Conservation (phyloP, 1,284 basidiomycete species). For the Megacollybia platyphylla region DNA sequence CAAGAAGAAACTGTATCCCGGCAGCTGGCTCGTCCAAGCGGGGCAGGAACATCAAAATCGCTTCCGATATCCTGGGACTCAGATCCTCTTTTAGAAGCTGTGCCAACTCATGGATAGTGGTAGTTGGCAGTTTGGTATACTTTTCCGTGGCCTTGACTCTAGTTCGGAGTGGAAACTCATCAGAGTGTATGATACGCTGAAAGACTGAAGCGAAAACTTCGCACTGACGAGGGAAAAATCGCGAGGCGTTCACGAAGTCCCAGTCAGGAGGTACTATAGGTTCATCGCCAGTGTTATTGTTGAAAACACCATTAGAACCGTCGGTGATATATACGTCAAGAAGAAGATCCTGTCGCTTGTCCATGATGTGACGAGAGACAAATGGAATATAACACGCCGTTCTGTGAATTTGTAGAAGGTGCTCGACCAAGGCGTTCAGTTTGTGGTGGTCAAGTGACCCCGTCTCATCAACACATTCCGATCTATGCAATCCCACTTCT, state of each 20-base stretch:
- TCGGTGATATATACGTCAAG: conserved; percentile 7
- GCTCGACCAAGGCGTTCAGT: conserved; percentile 7
- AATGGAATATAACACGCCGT: conserved; percentile 7
- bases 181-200: conserved; percentile 7
- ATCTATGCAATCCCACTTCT: conserved; percentile 4
- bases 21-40: conserved; percentile 9
- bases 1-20: conserved; percentile 9
- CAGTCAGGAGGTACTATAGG: conserved; percentile 5
- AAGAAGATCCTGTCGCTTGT: conserved; percentile 9
- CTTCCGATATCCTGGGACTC: conserved; percentile 9
- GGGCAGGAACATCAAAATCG: conserved; percentile 11
- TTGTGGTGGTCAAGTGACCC: conserved; percentile 2
- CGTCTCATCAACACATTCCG: conserved; percentile 6
- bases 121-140: conserved; percentile 9
- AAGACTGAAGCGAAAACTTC: conserved; percentile 8
- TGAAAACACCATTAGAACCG: conserved; percentile 7
- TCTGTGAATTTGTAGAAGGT: conserved; percentile 6
- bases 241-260: conserved; percentile 4
- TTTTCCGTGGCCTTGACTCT: conserved; percentile 8
- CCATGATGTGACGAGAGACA: conserved; percentile 7
- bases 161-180: conserved; percentile 6
- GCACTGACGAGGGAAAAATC: conserved; percentile 9
- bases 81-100: conserved; percentile 7
- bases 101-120: conserved; percentile 10
- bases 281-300: conserved; percentile 3